A percentile compares a stretch with the other conserved stretches of the same genome.
Evolutionary conservation across 2,329 filamentous ascomycete species (phyloP).

Genomic region (Lecanosticta acicola): DNA sequence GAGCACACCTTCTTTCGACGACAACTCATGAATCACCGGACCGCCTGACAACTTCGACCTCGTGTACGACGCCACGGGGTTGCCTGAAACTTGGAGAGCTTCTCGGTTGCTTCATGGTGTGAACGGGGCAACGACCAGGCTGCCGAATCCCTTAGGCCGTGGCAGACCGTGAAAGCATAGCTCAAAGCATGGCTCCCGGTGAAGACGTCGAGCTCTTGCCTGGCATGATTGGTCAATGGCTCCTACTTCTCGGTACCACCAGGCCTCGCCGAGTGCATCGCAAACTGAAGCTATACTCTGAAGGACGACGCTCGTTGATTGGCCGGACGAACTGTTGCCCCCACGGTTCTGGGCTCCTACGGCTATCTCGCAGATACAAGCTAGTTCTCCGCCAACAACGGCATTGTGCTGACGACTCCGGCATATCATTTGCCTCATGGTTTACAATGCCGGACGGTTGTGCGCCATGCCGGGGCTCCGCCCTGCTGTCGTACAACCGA

Average conservation of each 20-base stretch:
- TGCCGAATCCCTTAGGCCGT: background rate
- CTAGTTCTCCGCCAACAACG: background rate
- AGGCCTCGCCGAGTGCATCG: too few relatives aligned
- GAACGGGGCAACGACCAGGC: conserved; percentile 2
- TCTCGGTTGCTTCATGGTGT: background rate
- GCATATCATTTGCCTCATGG: background rate
- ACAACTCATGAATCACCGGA: background rate
- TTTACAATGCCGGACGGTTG: background rate
- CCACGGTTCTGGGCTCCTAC: background rate
- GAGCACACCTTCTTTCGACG: background rate
- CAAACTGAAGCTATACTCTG: too few relatives aligned
- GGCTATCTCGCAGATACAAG: background rate
- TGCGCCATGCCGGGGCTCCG: background rate
- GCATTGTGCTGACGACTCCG: background rate
- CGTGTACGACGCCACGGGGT: background rate
- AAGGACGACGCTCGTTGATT: too few relatives aligned
- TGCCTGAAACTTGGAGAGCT: background rate
- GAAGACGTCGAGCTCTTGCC: background rate
- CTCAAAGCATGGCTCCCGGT: too few relatives aligned
- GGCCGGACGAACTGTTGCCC: too few relatives aligned
- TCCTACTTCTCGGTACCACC: background rate
- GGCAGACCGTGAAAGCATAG: background rate
- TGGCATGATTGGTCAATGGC: background rate
- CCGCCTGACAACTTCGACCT: background rate
- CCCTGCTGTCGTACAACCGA: background rate